Conservation (phyloP, 805 yeast genomes). For the Sugiyamaella marilandica region DNA sequence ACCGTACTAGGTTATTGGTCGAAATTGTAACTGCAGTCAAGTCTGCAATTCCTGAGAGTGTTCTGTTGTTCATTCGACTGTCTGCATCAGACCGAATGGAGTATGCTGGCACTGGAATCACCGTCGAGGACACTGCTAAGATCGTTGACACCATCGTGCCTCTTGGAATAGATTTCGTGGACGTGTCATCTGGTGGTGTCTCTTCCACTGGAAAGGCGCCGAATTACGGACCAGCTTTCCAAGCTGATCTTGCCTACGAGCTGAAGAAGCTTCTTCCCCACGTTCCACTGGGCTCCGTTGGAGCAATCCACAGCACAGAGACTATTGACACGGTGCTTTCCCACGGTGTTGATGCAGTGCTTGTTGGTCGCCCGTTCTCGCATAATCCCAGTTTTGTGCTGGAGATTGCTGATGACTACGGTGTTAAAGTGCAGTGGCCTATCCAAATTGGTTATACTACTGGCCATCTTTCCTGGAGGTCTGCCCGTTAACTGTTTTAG, state of each 20-base stretch:
- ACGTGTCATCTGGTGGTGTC: conserved; percentile 57
- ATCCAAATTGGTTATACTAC: conserved; percentile 22
- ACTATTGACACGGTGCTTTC: conserved; percentile 40
- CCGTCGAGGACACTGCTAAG: conserved; percentile 39
- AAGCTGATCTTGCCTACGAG: conserved; percentile 38
- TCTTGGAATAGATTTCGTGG: conserved; percentile 46
- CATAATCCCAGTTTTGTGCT: conserved; percentile 48
- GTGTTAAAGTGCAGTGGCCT: conserved; percentile 39
- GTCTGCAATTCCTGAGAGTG: conserved; percentile 36
- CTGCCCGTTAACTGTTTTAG: not conserved
- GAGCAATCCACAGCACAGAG: conserved; percentile 36
- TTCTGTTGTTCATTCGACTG: conserved; percentile 46
- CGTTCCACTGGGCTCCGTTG: conserved; percentile 44
- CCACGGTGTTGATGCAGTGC: conserved; percentile 42
- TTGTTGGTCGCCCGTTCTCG: conserved; percentile 45
- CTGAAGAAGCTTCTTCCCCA: conserved; percentile 45
- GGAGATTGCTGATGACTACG: conserved; percentile 48
- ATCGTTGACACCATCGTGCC: conserved; percentile 19
- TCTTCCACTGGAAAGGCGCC: conserved; percentile 33
- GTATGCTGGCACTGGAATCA: conserved; percentile 33
- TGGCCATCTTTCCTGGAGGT: not conserved
- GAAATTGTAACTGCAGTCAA: conserved; percentile 46
- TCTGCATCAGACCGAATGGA: conserved; percentile 42
- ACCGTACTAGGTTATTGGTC: conserved; percentile 45
- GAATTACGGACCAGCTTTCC: conserved; percentile 35